Evolutionary conservation across 139 green algal genomes (phyloP).

Genomic region (Picochlorum sp.): DNA sequence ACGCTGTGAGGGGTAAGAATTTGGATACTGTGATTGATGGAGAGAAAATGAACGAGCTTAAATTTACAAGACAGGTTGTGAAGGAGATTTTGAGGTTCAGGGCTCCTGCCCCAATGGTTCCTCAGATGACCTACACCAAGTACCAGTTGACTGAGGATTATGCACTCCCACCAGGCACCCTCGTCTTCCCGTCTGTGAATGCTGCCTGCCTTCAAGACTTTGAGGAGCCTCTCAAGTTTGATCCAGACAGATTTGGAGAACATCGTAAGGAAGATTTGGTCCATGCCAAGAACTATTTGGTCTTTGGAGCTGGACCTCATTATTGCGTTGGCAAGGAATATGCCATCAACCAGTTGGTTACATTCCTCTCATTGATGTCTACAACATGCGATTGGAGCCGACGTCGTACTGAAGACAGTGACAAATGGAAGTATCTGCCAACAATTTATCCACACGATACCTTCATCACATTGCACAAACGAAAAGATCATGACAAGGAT

Average conservation of each 20-base stretch:
- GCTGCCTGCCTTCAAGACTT: conserved; percentile 54
- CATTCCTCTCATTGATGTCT: conserved; percentile 61
- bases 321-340: conserved; percentile 82
- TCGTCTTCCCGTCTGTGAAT: conserved; percentile 68
- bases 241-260: conserved; percentile 71
- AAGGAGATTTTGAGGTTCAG: conserved; percentile 73
- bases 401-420: conserved; percentile 30
- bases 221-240: conserved; percentile 56
- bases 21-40: conserved; percentile 45
- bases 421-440: conserved; percentile 64
- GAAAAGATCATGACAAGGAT: conserved; percentile 8
- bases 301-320: conserved; percentile 78
- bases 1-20: conserved; percentile 37
- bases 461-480: conserved; percentile 41
- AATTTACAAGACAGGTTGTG: conserved; percentile 70
- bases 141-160: conserved; percentile 68
- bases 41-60: conserved; percentile 61
- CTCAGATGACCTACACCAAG: conserved; percentile 49
- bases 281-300: conserved; percentile 61
- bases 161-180: conserved; percentile 54
- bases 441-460: conserved; percentile 75
- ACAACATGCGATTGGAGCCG: conserved; percentile 52
- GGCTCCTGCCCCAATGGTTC: conserved; percentile 75
- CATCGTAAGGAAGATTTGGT: conserved; percentile 71
- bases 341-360: conserved; percentile 71